phyloP scores from a whole-genome alignment of 768 basidiomycete genomes.

The Psilocybe subaeruginosa region DNA sequence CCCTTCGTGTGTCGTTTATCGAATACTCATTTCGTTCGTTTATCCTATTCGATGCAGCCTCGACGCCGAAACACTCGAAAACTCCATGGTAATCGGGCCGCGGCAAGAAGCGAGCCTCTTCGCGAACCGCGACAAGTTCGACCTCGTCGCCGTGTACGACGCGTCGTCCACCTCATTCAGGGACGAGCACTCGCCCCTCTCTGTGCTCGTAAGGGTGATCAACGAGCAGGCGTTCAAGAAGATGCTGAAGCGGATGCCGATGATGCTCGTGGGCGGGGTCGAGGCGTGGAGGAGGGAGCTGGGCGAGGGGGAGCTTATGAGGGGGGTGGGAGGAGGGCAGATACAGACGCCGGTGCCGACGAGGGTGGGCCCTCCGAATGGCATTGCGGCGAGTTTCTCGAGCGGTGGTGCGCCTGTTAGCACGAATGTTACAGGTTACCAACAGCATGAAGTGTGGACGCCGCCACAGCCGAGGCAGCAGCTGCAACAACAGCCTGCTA shows the following conservation, averaged over 20 bases:
- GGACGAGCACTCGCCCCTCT: conserved; percentile 51
- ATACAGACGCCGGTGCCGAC: conserved; percentile 28
- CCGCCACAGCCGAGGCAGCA: conserved; percentile 13
- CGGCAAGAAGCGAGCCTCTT: conserved; percentile 76
- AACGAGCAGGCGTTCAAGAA: conserved; percentile 75
- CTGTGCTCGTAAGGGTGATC: conserved; percentile 66
- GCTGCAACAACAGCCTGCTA: too few species aligned
- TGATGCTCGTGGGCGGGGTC: conserved; percentile 84
- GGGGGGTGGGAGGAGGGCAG: conserved; percentile 19
- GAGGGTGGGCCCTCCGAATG: conserved; percentile 23
- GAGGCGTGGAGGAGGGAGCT: conserved; percentile 76
- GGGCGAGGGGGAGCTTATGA: conserved; percentile 37
- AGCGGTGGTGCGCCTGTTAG: conserved; percentile 15
- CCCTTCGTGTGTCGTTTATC: too few species aligned
- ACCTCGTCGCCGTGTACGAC: conserved; percentile 88
- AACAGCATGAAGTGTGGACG: conserved; percentile 37
- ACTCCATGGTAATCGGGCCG: conserved; percentile 73
- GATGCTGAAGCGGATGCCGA: conserved; percentile 72
- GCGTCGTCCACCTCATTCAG: conserved; percentile 54
- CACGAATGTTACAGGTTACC: conserved; percentile 18
- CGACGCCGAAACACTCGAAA: conserved; percentile 68
- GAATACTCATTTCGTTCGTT: neutral
- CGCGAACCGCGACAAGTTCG: conserved; percentile 83
- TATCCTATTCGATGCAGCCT: conserved; percentile 45
- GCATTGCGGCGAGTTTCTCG: conserved; percentile 31